Evolutionary conservation across 495 filamentous ascomycete species (phyloP).

Genomic region (Penicillium pancosmium): DNA sequence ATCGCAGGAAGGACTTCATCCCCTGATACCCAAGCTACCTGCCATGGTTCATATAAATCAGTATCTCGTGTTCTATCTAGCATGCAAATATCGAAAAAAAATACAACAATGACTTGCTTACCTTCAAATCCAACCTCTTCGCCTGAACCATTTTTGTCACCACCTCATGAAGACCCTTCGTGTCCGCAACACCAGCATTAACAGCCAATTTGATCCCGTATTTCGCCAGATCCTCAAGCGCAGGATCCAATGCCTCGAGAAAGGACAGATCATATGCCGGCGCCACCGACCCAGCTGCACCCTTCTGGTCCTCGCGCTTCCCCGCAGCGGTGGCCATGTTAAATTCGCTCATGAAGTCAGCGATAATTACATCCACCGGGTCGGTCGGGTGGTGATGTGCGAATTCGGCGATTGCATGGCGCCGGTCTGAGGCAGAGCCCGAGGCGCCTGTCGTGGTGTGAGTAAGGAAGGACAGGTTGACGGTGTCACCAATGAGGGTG

Average conservation of each 20-base stretch:
- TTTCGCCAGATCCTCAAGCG: constrained; percentile 51
- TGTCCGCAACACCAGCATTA: constrained; percentile 60
- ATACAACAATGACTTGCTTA: not conserved
- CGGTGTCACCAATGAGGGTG: not conserved
- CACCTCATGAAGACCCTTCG: constrained; percentile 47
- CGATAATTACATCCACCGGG: constrained; percentile 58
- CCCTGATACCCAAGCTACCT: constrained; percentile 53
- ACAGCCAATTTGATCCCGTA: constrained; percentile 58
- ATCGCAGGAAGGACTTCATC: constrained; percentile 54
- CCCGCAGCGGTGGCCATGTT: constrained; percentile 55
- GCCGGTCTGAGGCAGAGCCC: constrained; percentile 58
- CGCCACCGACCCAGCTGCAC: constrained; percentile 6
- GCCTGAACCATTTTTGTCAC: constrained; percentile 46
- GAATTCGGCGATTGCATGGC: constrained; percentile 56
- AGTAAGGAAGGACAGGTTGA: not conserved
- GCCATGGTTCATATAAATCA: not conserved
- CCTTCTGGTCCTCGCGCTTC: constrained; percentile 38
- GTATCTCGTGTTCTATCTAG: not conserved
- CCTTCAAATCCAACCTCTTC: constrained; percentile 50
- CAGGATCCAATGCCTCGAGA: constrained; percentile 54
- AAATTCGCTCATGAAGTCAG: constrained; percentile 61
- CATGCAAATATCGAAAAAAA: not conserved
- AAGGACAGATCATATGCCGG: constrained; percentile 57
- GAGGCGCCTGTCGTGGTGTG: constrained; percentile 39
- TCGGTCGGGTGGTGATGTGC: constrained; percentile 47